Conservation (phyloP, 2,329 filamentous ascomycete genomes). For the Monilinia fructicola region DNA sequence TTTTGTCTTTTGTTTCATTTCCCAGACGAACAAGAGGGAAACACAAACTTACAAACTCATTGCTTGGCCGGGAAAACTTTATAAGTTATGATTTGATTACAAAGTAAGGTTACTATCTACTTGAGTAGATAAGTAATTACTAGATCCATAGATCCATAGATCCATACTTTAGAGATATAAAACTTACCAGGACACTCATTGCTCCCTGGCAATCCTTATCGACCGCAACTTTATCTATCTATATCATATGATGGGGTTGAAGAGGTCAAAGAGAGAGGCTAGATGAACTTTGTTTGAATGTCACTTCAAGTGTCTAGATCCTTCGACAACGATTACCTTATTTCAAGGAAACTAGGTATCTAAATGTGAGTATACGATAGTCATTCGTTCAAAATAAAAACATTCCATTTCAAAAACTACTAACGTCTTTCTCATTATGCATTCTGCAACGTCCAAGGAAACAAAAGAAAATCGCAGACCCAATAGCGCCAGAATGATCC, state of each 20-base stretch:
- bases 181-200: too few species aligned
- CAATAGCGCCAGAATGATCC: conserved; percentile 39
- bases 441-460: conserved; percentile 35
- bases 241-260: background rate
- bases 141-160: too few species aligned
- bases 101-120: too few species aligned
- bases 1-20: background rate
- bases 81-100: too few species aligned
- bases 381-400: conserved; percentile 2
- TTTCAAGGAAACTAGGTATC: background rate
- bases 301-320: background rate
- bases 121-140: too few species aligned
- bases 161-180: too few species aligned
- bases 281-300: conserved; percentile 2
- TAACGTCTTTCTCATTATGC: conserved; percentile 28
- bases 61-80: background rate
- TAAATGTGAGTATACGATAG: background rate
- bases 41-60: background rate
- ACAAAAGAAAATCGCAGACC: conserved; percentile 30
- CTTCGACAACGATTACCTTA: background rate
- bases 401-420: conserved; percentile 12
- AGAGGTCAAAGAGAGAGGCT: background rate
- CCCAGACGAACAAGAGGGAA: too few species aligned
- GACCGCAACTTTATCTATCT: conserved; percentile 4
- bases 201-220: background rate